A percentile compares a stretch with the other conserved stretches of the same genome.
phyloP scores from a whole-genome alignment of 257 asterid species.

The Mentha longifolia region DNA sequence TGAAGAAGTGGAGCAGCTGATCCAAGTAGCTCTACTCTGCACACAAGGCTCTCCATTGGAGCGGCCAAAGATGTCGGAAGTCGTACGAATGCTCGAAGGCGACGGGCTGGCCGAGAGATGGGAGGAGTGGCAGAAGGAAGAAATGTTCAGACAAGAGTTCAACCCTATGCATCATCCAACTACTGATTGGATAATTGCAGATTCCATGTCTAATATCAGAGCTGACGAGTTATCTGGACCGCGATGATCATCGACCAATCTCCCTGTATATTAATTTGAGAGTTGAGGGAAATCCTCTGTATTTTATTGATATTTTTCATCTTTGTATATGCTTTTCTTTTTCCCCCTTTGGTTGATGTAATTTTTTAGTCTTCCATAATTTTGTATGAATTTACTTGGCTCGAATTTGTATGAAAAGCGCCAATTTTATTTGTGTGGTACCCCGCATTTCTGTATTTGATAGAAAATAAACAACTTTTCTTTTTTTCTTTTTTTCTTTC shows the following conservation, averaged over 20 bases:
- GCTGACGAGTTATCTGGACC: constrained; percentile 85
- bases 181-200: constrained; percentile 66
- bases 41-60: constrained; percentile 66
- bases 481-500: too few relatives aligned
- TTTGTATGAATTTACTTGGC: too few relatives aligned
- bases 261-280: neutral
- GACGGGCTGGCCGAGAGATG: constrained; percentile 90
- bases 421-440: too few relatives aligned
- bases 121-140: constrained; percentile 97
- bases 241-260: constrained; percentile 42
- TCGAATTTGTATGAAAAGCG: too few relatives aligned
- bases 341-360: neutral
- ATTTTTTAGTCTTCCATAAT: constrained; percentile 13
- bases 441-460: too few relatives aligned
- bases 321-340: constrained; percentile 34
- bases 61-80: constrained; percentile 93
- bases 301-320: constrained; percentile 22
- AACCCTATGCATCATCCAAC: constrained; percentile 56
- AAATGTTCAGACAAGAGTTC: constrained; percentile 69
- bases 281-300: neutral
- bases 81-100: constrained; percentile 90
- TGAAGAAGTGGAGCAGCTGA: constrained; percentile 81
- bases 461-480: too few relatives aligned
- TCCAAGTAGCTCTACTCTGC: constrained; percentile 89
- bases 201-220: constrained; percentile 63